Base-by-base conservation (phyloP, 2,329 filamentous ascomycete species). In the Calcarisporium arbuscula region DNA sequence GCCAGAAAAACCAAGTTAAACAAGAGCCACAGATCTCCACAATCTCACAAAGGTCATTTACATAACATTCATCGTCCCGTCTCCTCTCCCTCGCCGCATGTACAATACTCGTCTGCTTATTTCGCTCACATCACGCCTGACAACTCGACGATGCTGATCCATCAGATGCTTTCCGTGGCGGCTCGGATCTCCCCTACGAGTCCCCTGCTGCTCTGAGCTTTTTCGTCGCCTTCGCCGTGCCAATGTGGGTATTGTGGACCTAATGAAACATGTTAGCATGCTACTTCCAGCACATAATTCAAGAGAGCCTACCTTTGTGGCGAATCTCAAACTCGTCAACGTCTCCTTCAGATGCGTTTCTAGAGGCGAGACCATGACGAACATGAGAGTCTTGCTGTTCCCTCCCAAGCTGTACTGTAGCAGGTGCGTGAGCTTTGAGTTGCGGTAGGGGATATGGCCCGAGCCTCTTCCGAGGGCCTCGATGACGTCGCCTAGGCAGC, bases 351-450 rank as follows among this genome's bases (percentile, higher is more conserved):
- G 68, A 64, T 96, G 92, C 6, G 80, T 84, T 64, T 94, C 85
- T 39, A 96, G 67, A 21, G 92, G 92, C 48, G 84, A 92, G 37
- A 95, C 85, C 89, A 96, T 96, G 57, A 96, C 87, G 58, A 98
- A 95, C 92, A 98, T 98, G 50, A 98, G 80, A 1, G 92, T 98
- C 65, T 95, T 94, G 48, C 84, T 92, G 59, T 95, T 95, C 12
- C 92, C 92, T 5, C 92, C 90, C 7, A 98, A 69, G 4, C 87
- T 95, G 54, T 92, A 94, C 74, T 96, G 87, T 23, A 98, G 73
- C 30, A 98, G 72, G 54, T 95, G 94, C 8, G 92, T 98, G 45
- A 98, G 72, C 74, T 95, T 96, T 48, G 86, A 95, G 64, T 96
- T 96, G 35, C 92, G 73, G 64, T 96, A 98, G 2, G 92, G 92